Base-by-base conservation (phyloP, 2,329 filamentous ascomycete species). In the Intubia oerlemansii region DNA sequence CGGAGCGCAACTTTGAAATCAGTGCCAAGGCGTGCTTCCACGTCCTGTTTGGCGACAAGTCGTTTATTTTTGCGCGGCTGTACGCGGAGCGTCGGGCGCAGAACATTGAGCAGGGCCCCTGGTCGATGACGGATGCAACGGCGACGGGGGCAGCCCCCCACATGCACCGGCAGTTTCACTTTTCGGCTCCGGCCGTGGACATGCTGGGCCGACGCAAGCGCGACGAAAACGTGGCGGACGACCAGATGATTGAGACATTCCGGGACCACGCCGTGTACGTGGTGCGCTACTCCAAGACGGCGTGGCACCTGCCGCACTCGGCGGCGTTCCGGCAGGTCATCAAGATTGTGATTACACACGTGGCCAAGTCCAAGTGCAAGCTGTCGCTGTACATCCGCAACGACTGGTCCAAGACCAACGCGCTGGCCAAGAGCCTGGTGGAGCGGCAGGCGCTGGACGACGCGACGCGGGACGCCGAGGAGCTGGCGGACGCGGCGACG, bases 1-100 rank as follows among this genome's bases (percentile, higher is more conserved):
- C 78, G 1, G 79, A 91, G 46, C 69, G 78, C 35, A 66, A 81
- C 38, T 92, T 91, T 46, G 77, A 90, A 39, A 73, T 95, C 35
- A 90, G 80, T 36, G 76, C 88, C 26, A 95, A 98, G 49, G 81
- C 80, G 0, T 70, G 92, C 33, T 98, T 95, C 48, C 85, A 95
- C 44, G 79, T 95, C 11, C 63, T 98, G 29, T 98, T 95, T 49
- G 88, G 88, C 21, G 88, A 98, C 49, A 91, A 85, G 52, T 91
- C 80, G 46, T 80, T 84, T 19, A 73, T 95, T 22, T 98, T 93
- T 52, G 81, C 88, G 41, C 71, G 85, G 42, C 59, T 95, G 17
- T 85, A 93, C 46, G 75, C 80, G 45, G 81, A 91, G 46, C 66
- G 78, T 29, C 65, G 72, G 41, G 80, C 78, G 10, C 66, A 73